Evolutionary conservation across 2,329 filamentous ascomycete genomes (phyloP).

Genomic region (Exophiala aquamarina): DNA sequence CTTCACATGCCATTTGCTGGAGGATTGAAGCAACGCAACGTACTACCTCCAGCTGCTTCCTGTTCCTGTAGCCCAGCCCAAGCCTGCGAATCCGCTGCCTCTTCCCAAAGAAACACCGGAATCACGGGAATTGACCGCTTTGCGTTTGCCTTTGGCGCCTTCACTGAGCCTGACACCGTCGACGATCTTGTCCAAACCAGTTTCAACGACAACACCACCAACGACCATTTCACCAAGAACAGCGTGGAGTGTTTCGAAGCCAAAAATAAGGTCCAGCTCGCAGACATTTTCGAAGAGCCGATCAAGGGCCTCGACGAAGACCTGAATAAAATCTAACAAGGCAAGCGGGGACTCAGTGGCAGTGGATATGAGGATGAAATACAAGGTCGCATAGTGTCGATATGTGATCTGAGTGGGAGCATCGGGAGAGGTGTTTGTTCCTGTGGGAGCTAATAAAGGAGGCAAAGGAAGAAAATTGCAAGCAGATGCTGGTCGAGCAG

Average conservation of each 20-base stretch:
- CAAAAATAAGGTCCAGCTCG: slow-evolving; percentile 97
- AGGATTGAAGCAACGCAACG: no score
- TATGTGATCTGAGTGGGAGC: slow-evolving; percentile 95
- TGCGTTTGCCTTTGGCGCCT: slow-evolving; percentile 43
- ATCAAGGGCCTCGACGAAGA: slow-evolving; percentile 95
- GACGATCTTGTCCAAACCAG: slow-evolving; percentile 65
- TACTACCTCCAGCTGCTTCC: slow-evolving; percentile 28
- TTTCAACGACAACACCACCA: slow-evolving; percentile 39
- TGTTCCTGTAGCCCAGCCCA: slow-evolving; percentile 26
- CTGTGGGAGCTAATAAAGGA: slow-evolving; percentile 60
- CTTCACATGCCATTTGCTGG: no score
- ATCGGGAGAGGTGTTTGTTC: slow-evolving; percentile 57
- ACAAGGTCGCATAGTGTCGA: slow-evolving; percentile 95
- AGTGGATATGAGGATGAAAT: slow-evolving; percentile 97
- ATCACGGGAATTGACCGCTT: slow-evolving; percentile 44
- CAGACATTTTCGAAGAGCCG: slow-evolving; percentile 97
- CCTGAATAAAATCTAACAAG: slow-evolving; percentile 93
- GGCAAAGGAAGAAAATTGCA: slow-evolving; percentile 93
- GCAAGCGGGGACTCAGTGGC: slow-evolving; percentile 94
- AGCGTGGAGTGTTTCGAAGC: slow-evolving; percentile 94
- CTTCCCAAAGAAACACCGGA: slow-evolving; percentile 21
- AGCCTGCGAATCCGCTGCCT: slow-evolving; percentile 26
- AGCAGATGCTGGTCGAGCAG: slow-evolving; percentile 83
- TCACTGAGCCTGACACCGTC: slow-evolving; percentile 71
- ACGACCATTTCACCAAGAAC: slow-evolving; percentile 32